Percentiles rank a stretch among this genome's conserved stretches.
phyloP scores from a whole-genome alignment of 805 yeast species.

The Pichia sporocuriosa region DNA sequence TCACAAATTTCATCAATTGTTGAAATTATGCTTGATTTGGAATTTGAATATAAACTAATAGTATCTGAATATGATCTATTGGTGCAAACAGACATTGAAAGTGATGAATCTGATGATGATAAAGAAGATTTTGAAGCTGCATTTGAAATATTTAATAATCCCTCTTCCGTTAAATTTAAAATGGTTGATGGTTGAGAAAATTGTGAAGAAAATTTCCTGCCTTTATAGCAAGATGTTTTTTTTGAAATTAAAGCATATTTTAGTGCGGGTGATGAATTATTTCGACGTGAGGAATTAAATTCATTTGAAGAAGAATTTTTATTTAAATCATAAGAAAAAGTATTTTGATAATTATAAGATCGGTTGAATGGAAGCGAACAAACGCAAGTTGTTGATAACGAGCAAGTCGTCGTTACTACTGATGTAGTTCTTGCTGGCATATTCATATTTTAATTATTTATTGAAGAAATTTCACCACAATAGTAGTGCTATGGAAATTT shows the following conservation, averaged over 20 bases:
- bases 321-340: neutral
- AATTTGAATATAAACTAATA: constrained; percentile 2
- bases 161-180: neutral
- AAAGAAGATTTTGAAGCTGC: constrained; percentile 1
- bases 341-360: neutral
- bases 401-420: neutral
- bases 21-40: neutral
- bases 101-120: constrained; percentile 1
- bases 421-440: neutral
- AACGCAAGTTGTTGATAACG: constrained; percentile 1
- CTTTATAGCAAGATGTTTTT: constrained; percentile 1
- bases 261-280: neutral
- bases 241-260: constrained; percentile 1
- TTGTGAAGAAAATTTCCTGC: constrained; percentile 1
- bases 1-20: neutral
- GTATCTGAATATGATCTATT: too few relatives aligned
- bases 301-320: neutral
- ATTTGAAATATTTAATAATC: neutral
- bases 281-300: neutral
- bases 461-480: too few relatives aligned
- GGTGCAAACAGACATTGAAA: too few relatives aligned
- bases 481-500: too few relatives aligned
- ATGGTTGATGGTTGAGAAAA: neutral
- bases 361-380: neutral
- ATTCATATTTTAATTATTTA: too few relatives aligned